These are phyloP conservation scores for Millerozyma acaciae DNA, from an alignment of 805 yeast genomes.

Conservation along the genomic window DNA sequence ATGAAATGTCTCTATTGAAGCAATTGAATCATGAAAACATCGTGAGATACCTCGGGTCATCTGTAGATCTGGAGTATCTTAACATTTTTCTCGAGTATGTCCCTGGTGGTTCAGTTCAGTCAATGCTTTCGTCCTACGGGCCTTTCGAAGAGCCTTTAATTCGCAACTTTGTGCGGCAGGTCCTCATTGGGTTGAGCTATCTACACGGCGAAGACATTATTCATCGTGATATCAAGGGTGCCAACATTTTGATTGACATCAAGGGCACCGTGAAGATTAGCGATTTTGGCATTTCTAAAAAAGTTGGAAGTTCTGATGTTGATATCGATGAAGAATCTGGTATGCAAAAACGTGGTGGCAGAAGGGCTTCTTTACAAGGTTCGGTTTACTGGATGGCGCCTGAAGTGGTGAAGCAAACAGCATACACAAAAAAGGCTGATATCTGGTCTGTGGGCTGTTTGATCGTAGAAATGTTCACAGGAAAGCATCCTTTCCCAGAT, in stretches of 20 bases:
- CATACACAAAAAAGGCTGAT: slow-evolving; percentile 89
- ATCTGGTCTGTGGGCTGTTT: slow-evolving; percentile 97
- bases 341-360: slow-evolving; percentile 23
- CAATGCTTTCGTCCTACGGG: slow-evolving; percentile 68
- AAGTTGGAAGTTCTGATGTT: slow-evolving; percentile 23
- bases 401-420: slow-evolving; percentile 91
- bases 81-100: slow-evolving; percentile 76
- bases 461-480: slow-evolving; percentile 92
- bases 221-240: slow-evolving; percentile 87
- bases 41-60: slow-evolving; percentile 87
- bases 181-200: slow-evolving; percentile 68
- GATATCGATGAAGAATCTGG: slow-evolving; percentile 18
- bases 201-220: slow-evolving; percentile 72
- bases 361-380: slow-evolving; percentile 85
- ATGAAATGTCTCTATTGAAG: slow-evolving; percentile 73
- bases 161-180: slow-evolving; percentile 69
- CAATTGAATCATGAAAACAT: slow-evolving; percentile 87
- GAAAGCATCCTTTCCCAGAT: slow-evolving; percentile 93
- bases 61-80: slow-evolving; percentile 62
- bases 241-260: slow-evolving; percentile 76
- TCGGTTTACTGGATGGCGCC: slow-evolving; percentile 99
- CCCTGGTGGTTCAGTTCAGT: slow-evolving; percentile 53
- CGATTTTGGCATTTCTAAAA: slow-evolving; percentile 77
- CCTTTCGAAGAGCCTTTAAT: slow-evolving; percentile 77
- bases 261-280: slow-evolving; percentile 80